Percentiles rank a stretch among this genome's conserved stretches.
phyloP scores from a whole-genome alignment of 805 yeast species.

The Candida gorgasii region DNA sequence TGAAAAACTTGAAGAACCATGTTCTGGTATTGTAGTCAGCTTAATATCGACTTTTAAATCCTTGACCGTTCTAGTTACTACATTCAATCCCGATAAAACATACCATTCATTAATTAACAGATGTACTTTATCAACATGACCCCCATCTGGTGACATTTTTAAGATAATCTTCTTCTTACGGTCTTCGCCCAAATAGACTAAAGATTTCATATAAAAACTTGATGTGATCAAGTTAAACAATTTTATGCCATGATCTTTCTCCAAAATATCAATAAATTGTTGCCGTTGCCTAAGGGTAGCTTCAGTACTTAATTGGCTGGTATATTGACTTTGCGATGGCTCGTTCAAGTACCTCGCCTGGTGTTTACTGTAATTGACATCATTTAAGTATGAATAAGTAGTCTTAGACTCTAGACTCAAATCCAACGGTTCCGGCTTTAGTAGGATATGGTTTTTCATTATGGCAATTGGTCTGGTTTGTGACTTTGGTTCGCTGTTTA shows the following conservation, averaged over 20 bases:
- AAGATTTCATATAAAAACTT: slow-evolving; percentile 11
- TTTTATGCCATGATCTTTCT: slow-evolving; percentile 25
- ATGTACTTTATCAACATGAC: slow-evolving; percentile 21
- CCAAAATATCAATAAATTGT: slow-evolving; percentile 13
- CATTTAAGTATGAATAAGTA: slow-evolving; percentile 23
- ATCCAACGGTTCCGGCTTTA: slow-evolving; percentile 9
- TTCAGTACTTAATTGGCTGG: slow-evolving; percentile 1
- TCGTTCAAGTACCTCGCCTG: slow-evolving; percentile 20
- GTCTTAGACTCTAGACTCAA: not conserved
- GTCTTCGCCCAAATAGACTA: slow-evolving; percentile 20
- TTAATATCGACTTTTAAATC: not conserved
- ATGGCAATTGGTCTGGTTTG: too few species aligned
- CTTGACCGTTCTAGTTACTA: not conserved
- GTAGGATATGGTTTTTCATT: slow-evolving; percentile 2
- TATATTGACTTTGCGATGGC: slow-evolving; percentile 8
- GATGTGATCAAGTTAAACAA: slow-evolving; percentile 21
- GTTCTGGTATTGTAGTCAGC: not conserved
- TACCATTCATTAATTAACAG: slow-evolving; percentile 38
- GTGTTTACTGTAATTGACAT: slow-evolving; percentile 24
- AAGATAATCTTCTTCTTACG: slow-evolving; percentile 17
- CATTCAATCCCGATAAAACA: slow-evolving; percentile 25
- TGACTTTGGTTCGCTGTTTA: slow-evolving; percentile 5
- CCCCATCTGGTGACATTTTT: slow-evolving; percentile 26
- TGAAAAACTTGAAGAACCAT: not conserved
- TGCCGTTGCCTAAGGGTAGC: slow-evolving; percentile 4